Evolutionary conservation across 2,329 filamentous ascomycete genomes (phyloP).

Genomic region (Pseudocercospora musae): DNA sequence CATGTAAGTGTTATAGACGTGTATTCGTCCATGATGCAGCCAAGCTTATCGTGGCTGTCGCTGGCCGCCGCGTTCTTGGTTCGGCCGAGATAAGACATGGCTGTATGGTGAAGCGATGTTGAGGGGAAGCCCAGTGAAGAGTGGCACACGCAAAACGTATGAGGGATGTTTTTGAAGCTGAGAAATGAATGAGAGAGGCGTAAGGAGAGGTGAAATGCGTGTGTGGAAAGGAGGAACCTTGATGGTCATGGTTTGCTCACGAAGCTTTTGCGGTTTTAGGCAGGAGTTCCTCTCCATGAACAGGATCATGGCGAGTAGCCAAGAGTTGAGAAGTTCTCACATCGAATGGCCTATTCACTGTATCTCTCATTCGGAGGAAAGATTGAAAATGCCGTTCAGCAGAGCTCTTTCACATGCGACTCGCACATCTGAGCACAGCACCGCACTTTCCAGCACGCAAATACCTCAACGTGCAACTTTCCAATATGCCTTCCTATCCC

Average conservation of each 20-base stretch:
- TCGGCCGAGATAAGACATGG: neutral
- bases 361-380: too few relatives aligned
- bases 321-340: too few relatives aligned
- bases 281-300: too few relatives aligned
- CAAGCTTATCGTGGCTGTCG: neutral
- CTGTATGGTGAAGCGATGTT: neutral
- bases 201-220: neutral
- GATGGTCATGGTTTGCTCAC: neutral
- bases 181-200: neutral
- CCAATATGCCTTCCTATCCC: neutral
- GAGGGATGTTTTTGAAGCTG: neutral
- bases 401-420: conserved; percentile 1
- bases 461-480: neutral
- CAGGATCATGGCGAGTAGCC: too few relatives aligned
- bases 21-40: neutral
- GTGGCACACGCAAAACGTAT: neutral
- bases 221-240: neutral
- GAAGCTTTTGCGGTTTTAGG: too few relatives aligned
- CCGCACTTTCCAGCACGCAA: neutral
- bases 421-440: neutral
- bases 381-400: too few relatives aligned
- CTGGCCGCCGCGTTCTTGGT: neutral
- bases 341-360: too few relatives aligned
- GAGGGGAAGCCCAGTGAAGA: neutral
- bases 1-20: neutral